Base-by-base conservation (phyloP, 805 yeast genomes). In the Cyberlindnera samutprakarnensis region DNA sequence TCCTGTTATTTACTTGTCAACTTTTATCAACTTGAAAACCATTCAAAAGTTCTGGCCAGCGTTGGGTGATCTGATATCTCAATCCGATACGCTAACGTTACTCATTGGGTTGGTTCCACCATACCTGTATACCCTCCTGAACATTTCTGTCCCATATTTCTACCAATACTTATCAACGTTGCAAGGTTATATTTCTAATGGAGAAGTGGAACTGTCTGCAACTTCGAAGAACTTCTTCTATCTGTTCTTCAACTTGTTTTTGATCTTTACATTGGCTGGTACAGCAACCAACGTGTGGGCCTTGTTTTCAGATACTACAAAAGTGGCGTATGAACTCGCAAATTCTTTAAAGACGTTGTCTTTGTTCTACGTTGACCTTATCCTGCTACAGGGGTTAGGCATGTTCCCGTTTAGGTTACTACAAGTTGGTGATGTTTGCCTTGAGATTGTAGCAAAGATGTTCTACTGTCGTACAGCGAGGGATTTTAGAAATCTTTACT, bases 211-310 rank as follows among this genome's bases (percentile, higher is more conserved):
- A 54, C 62, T 87, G n/a, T 82, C 96, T 0, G 72, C 87, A 13
- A 87, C 90, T 3, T 78, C 94, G 16, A 90, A 92, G 59, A 92
- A 92, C 60, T 90, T 90, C 59, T 88, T 92, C 53, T 92, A 87
- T 56, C 80, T 88, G 25, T 92, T 92, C 58, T 94, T 90, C 42
- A 90, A 90, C 57, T 68, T 92, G 69, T 92, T 90, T 49, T 66
- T 90, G 51, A 92, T 90, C 25, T 92, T 92, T 61, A 90, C 97
- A 1, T 70, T 88, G 49, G 95, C 94, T 7, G 95, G 96, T 41
- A 85, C 96, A 1, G 90, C 92, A 2, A 73, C 92, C 4, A 75
- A 76, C 44, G 75, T 75, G 38, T 77, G 85, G 84, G 78, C 81
- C 31, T 72, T 75, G 38, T 64, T 88, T 30, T 82, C 86, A 49